Evolutionary conservation across 768 basidiomycete species (phyloP), one percentile per base, ranked within the genome.

Genomic region (Pisolithus tinctorius): DNA sequence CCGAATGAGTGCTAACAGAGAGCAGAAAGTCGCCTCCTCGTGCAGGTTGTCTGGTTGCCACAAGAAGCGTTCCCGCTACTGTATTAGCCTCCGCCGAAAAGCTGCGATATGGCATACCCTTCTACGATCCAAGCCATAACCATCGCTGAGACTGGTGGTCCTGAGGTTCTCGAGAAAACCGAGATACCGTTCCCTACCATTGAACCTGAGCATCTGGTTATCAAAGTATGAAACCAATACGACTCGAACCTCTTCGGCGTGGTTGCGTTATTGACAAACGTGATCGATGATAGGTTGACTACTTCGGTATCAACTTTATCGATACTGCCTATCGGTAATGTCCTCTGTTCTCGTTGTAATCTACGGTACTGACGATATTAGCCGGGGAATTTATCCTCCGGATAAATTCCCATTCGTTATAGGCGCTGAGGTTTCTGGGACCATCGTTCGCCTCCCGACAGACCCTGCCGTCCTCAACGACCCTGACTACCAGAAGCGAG

Each of bases 261-360:
- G 8, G 20, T 37, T 23, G 16, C 2, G 3, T 23, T 8, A 9
- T 36, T 34, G 8, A 31, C 34, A 4, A 26, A 31, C 38, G 27
- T 9, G 8, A 58, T 53, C n/a, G 14, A 11, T 46, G 34, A 45
- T 60, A 86, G 86, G 74, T 83, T 25, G 81, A 89, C 58, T 92
- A 83, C 58, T 70, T 77, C 9, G 90, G 89, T 8, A 78, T 95
- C 60, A 96, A 96, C 72, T 96, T 88, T 64, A 91, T 87, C 63
- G 87, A 89, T 63, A 83, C 81, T 41, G 94, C 95, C 66, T 82
- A 79, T 63, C 76, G 93, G 80, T 84, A 68, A 65, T 69, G 59
- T 34, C 11, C 7, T 3, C n/a, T 34, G 25, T 45, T 26, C 47
- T 11, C 48, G 20, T 27, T 16, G 13, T 30, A 14, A 20, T 43